Evolutionary conservation across 2,329 filamentous ascomycete species (phyloP).

Genomic region (Fusarium xyrophilum): DNA sequence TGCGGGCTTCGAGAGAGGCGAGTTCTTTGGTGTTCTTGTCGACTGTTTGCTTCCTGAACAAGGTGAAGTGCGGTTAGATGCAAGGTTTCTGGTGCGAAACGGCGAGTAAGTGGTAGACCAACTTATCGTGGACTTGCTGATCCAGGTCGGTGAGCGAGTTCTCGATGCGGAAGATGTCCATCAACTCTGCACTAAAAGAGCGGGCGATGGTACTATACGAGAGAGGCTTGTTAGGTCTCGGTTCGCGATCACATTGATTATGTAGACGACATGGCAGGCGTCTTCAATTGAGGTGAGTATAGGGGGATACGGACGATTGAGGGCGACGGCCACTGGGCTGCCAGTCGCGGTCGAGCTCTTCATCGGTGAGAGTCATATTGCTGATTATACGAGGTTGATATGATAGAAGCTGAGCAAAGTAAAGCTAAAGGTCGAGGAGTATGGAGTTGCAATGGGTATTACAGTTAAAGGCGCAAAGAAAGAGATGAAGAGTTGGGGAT

Average conservation of each 20-base stretch:
- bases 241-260: constrained; percentile 17
- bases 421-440: not conserved
- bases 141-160: constrained; percentile 76
- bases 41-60: constrained; percentile 77
- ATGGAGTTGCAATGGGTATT: constrained; percentile 1
- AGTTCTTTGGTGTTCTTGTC: constrained; percentile 78
- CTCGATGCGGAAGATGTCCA: constrained; percentile 89
- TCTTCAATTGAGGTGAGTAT: constrained; percentile 60
- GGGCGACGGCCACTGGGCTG: constrained; percentile 79
- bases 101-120: constrained; percentile 46
- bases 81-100: not conserved
- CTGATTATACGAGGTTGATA: not conserved
- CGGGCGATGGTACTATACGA: constrained; percentile 77
- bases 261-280: constrained; percentile 1
- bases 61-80: constrained; percentile 22
- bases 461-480: constrained; percentile 4
- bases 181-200: constrained; percentile 84
- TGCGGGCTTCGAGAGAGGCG: constrained; percentile 81
- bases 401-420: not conserved
- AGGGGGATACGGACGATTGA: constrained; percentile 74
- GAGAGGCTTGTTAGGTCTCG: constrained; percentile 20
- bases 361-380: constrained; percentile 59
- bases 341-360: constrained; percentile 78
- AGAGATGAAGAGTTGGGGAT: not conserved
- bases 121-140: constrained; percentile 83